These are phyloP conservation scores for Fraxinus platypoda DNA, from an alignment of 305 asterid genomes.

Conservation along the genomic window DNA sequence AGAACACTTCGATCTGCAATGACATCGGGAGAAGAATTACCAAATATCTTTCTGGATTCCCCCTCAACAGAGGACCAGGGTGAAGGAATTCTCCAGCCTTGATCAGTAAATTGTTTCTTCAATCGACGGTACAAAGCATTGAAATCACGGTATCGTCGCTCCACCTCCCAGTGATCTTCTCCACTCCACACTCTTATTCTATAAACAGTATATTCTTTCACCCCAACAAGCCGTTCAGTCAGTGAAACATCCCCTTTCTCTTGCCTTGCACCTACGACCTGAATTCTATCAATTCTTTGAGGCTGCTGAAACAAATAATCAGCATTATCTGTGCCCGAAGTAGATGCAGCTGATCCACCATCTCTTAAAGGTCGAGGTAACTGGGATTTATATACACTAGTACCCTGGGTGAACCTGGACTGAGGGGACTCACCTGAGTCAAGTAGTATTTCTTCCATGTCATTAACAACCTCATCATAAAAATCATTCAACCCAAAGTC, in stretches of 20 bases:
- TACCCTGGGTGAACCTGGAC: constrained; percentile 43
- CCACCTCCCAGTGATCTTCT: constrained; percentile 74
- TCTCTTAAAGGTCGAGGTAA: constrained; percentile 66
- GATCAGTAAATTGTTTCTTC: constrained; percentile 64
- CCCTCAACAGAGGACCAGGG: constrained; percentile 77
- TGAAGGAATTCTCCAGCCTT: constrained; percentile 74
- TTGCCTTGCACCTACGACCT: constrained; percentile 79
- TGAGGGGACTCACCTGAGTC: constrained; percentile 63
- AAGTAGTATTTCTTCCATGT: constrained; percentile 90
- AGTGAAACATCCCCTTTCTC: constrained; percentile 79
- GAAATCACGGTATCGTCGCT: constrained; percentile 87
- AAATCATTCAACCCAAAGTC: constrained; percentile 53
- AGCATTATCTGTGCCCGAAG: constrained; percentile 65
- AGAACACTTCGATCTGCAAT: constrained; percentile 77
- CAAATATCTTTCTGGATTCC: constrained; percentile 81
- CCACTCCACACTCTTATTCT: constrained; percentile 67
- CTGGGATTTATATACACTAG: constrained; percentile 43
- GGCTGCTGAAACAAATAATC: constrained; percentile 47
- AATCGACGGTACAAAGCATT: constrained; percentile 54
- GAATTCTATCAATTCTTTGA: constrained; percentile 60
- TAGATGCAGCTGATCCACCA: constrained; percentile 89
- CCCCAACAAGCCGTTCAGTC: constrained; percentile 86
- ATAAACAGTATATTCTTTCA: constrained; percentile 72
- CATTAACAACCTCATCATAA: constrained; percentile 78
- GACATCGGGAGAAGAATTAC: constrained; percentile 73